Evolutionary conservation across 75 land plant species (phyloP).

Genomic region (Pinus taeda): DNA sequence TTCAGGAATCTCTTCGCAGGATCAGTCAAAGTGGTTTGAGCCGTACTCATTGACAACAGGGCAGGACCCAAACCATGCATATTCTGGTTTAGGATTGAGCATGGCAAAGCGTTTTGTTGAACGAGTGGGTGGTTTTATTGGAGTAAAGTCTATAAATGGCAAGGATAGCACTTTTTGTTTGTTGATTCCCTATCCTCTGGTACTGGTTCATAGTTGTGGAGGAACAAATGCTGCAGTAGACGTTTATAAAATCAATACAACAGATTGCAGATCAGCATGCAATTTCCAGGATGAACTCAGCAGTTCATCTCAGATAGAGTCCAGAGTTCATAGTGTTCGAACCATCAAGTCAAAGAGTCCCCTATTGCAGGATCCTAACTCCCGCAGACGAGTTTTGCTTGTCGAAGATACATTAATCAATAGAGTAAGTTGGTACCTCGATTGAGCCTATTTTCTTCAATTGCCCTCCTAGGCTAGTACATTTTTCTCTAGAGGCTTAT

Average conservation of each 20-base stretch:
- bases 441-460: no score
- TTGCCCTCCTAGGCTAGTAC: not conserved
- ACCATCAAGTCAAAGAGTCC: not conserved
- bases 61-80: conserved; percentile 22
- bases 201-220: conserved; percentile 4
- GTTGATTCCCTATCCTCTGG: conserved; percentile 32
- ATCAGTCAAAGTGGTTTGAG: conserved; percentile 32
- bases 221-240: conserved; percentile 4
- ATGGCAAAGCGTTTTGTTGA: conserved; percentile 43
- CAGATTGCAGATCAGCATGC: not conserved
- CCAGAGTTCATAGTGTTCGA: not conserved
- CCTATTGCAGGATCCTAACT: not conserved
- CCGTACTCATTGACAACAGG: conserved; percentile 31
- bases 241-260: not conserved
- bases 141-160: conserved; percentile 27
- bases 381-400: conserved; percentile 31
- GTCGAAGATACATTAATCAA: conserved; percentile 46
- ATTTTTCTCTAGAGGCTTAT: not conserved
- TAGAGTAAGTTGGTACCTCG: conserved; percentile 22
- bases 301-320: not conserved
- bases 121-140: conserved; percentile 34
- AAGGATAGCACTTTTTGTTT: conserved; percentile 40
- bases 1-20: conserved; percentile 35
- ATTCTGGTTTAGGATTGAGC: conserved; percentile 35
- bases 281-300: not conserved